phyloP scores from a whole-genome alignment of 2,329 filamentous ascomycete species.

The Coniochaeta sp. region DNA sequence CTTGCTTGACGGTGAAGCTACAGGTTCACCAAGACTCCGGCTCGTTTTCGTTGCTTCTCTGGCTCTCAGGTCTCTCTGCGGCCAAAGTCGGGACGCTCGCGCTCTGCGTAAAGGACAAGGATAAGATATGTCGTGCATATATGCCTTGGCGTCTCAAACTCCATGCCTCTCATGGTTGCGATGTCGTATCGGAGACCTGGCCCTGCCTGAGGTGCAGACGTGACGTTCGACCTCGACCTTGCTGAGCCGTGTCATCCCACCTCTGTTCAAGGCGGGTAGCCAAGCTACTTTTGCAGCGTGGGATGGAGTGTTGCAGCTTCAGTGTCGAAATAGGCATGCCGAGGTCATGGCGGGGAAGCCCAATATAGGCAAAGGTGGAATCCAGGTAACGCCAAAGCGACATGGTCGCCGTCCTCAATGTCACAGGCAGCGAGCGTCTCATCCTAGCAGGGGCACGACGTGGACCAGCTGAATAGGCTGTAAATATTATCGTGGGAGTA shows the following conservation, averaged over 20 bases:
- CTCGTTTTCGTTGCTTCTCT: not conserved
- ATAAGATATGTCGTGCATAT: not conserved
- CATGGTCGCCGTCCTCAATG: not conserved
- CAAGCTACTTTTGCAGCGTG: not conserved
- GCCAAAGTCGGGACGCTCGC: not conserved
- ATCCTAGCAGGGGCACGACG: not conserved
- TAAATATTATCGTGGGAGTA: not conserved
- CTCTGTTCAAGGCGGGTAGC: not conserved
- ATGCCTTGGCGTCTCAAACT: not conserved
- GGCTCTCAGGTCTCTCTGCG: not conserved
- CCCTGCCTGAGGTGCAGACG: not conserved
- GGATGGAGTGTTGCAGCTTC: not conserved
- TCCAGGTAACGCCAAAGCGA: not conserved
- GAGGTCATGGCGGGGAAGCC: not conserved
- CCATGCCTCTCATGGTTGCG: not conserved
- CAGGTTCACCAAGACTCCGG: not conserved
- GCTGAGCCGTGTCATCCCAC: not conserved
- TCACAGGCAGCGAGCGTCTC: not conserved
- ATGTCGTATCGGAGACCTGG: not conserved
- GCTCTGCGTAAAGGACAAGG: not conserved
- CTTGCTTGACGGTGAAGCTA: no score
- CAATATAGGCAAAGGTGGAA: not conserved
- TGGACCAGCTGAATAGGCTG: not conserved
- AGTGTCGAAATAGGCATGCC: not conserved
- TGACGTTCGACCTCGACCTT: not conserved